Evolutionary conservation across 2,329 filamentous ascomycete species (phyloP).

Genomic region (Beauveria bassiana): DNA sequence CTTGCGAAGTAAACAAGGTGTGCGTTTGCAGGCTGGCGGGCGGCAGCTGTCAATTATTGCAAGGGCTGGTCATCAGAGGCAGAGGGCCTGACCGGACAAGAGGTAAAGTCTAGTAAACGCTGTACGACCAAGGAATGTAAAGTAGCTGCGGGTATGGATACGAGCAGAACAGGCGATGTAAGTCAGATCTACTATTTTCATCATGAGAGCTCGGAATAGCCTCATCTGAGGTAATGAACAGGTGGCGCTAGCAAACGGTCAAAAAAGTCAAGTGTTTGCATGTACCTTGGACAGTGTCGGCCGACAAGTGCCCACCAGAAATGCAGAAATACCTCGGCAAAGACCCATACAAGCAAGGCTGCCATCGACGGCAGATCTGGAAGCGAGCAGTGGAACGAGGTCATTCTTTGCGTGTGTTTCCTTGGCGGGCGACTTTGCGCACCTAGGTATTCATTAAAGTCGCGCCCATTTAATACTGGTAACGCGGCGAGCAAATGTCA

Average conservation of each 20-base stretch:
- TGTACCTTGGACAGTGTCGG: not conserved
- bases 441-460: no score
- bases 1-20: conserved; percentile 3
- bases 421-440: no score
- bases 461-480: not conserved
- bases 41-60: not conserved
- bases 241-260: not conserved
- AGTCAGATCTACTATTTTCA: no score
- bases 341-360: not conserved
- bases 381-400: no score
- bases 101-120: not conserved
- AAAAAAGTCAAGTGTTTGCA: not conserved
- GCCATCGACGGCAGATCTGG: not conserved
- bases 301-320: not conserved
- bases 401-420: no score
- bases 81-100: not conserved
- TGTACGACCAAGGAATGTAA: not conserved
- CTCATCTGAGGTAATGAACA: not conserved
- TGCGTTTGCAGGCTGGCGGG: conserved; percentile 1
- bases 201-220: not conserved
- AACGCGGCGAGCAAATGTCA: conserved; percentile 2
- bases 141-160: not conserved
- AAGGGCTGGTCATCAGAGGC: not conserved
- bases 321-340: not conserved
- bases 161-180: not conserved